Evolutionary conservation across 2,329 filamentous ascomycete genomes (phyloP), one percentile per base, ranked within the genome.

Genomic region (Eurotiales sp.): DNA sequence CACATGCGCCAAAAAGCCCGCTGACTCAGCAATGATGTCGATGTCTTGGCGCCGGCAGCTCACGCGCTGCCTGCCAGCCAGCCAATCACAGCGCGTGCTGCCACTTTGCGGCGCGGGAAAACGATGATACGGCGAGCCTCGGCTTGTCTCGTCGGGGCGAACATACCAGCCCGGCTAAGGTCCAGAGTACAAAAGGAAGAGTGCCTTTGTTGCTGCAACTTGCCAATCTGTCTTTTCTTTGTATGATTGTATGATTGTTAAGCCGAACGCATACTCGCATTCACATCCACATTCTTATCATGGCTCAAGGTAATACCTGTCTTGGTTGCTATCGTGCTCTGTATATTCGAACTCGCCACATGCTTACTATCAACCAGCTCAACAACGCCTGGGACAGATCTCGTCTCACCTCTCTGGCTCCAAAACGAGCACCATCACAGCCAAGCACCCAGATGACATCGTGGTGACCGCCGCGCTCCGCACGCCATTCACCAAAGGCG

Each of bases 391-490:
- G 45, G 74, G 73, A 54, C 80, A 84, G 66, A 78, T 85, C 55
- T 72, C 76, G 50, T 75, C 76, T 58, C 82, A 85, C 64, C 70
- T 84, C 58, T 65, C 72, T n/a, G 59, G 61, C 27, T 25, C 41
- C 7, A 54, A 47, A 27, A 1, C 41, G 3, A 41, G 19, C 21
- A 51, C 36, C 43, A 56, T 73, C 59, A 66, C 64, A 43, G 66
- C 69, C 46, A 73, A 84, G 67, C 74, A 77, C 57, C 76, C 81
- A 43, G 79, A 84, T 69, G 82, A 85, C 69, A 83, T 97, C 59
- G 93, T 99, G 64, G 84, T 99, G 56, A 97, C 93, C 56, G 89
- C 88, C 60, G 89, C 88, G 61, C 88, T 96, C 65, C 90, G 93
- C 63, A 95, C 90, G 14, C 83, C 93, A 64, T 85, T 97, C 72